Percentiles rank a stretch among this genome's conserved stretches.
phyloP scores from a whole-genome alignment of 176 grass and related monocot species.

The Aegilops umbellulata region DNA sequence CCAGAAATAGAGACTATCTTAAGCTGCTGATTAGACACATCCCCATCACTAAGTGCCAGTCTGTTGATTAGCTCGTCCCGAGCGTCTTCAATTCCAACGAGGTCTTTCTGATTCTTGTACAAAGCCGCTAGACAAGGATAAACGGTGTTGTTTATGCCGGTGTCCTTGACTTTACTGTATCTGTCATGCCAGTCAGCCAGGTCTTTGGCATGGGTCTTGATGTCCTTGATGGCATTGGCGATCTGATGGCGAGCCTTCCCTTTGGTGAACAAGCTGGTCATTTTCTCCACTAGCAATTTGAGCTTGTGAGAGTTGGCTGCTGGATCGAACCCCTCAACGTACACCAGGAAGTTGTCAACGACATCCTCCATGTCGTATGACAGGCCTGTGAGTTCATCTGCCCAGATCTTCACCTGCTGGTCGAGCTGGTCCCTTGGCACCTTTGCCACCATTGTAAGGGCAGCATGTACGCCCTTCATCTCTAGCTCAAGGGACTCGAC shows the following conservation, averaged over 20 bases:
- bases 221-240: not conserved
- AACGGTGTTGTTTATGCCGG: not conserved
- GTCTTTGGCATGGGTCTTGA: not conserved
- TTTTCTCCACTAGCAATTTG: not conserved
- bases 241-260: not conserved
- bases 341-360: not conserved
- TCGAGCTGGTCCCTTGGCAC: not conserved
- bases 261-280: not conserved
- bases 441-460: not conserved
- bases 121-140: not conserved
- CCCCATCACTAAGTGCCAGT: not conserved
- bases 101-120: not conserved
- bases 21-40: not conserved
- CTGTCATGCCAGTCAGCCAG: not conserved
- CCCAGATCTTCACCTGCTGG: not conserved
- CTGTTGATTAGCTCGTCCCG: not conserved
- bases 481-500: not conserved
- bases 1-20: too few species aligned
- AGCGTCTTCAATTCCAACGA: not conserved
- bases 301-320: not conserved
- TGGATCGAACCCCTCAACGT: not conserved
- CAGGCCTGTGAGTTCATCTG: not conserved
- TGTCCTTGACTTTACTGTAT: not conserved
- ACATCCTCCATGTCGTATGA: slow-evolving; percentile 5
- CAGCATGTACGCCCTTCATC: not conserved